Conservation (phyloP, 805 yeast genomes). For the Yamadazyma ubonensis region DNA sequence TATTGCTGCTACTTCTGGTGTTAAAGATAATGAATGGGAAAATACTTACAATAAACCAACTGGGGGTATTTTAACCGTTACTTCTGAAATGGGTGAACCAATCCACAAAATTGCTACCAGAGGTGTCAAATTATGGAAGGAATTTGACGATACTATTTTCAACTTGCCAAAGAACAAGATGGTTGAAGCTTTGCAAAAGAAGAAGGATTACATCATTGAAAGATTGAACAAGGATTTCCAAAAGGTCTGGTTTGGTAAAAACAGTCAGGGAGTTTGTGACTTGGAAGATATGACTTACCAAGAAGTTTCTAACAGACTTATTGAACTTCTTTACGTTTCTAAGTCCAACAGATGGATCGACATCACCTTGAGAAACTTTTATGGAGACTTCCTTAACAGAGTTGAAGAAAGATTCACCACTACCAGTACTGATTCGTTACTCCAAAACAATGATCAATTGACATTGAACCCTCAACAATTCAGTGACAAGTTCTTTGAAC, state of each 20-base stretch:
- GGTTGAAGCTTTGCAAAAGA: slow-evolving; percentile 73
- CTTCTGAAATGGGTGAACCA: slow-evolving; percentile 99
- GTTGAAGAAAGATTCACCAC: slow-evolving; percentile 92
- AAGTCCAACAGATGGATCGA: slow-evolving; percentile 88
- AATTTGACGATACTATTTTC: slow-evolving; percentile 92
- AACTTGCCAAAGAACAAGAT: slow-evolving; percentile 85
- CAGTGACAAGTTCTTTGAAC: slow-evolving; percentile 56
- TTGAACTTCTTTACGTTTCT: slow-evolving; percentile 84
- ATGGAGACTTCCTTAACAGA: slow-evolving; percentile 86
- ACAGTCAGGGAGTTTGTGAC: slow-evolving; percentile 79
- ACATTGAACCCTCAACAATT: slow-evolving; percentile 59
- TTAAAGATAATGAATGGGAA: slow-evolving; percentile 87
- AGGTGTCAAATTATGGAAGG: slow-evolving; percentile 97
- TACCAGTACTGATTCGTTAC: slow-evolving; percentile 53
- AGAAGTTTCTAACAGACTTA: slow-evolving; percentile 82
- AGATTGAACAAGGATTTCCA: slow-evolving; percentile 92
- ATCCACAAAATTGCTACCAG: slow-evolving; percentile 98
- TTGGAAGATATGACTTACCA: slow-evolving; percentile 93
- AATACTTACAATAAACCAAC: slow-evolving; percentile 90
- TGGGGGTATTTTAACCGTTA: slow-evolving; percentile 95
- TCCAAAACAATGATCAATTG: slow-evolving; percentile 72
- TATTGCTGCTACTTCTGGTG: slow-evolving; percentile 89
- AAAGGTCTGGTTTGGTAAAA: slow-evolving; percentile 95
- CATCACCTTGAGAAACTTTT: slow-evolving; percentile 75
- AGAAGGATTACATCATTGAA: slow-evolving; percentile 81